Percentiles rank a stretch among this genome's conserved stretches.
phyloP scores from a whole-genome alignment of 768 basidiomycete genomes.

The Serendipita sp. region DNA sequence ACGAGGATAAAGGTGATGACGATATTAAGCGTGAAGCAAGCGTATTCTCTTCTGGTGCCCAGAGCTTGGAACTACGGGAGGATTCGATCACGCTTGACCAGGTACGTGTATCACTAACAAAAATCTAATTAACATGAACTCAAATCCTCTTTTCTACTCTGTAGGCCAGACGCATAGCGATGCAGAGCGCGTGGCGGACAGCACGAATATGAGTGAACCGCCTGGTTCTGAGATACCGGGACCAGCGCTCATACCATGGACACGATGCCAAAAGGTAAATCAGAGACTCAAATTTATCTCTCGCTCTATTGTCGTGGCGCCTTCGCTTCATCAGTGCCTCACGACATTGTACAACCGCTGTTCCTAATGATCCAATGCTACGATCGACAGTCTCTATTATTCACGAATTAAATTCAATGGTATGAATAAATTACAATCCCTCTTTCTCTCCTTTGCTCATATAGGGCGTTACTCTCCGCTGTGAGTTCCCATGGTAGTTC shows the following conservation, averaged over 20 bases:
- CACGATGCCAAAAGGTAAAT: not conserved
- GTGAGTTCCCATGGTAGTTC: no score
- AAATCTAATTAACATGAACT: not conserved
- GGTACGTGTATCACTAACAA: slow-evolving; percentile 28
- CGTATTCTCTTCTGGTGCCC: slow-evolving; percentile 26
- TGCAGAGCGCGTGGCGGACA: slow-evolving; percentile 83
- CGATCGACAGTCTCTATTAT: no score
- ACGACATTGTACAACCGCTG: not conserved
- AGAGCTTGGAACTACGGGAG: slow-evolving; percentile 62
- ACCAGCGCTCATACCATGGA: not conserved
- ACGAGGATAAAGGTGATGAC: slow-evolving; percentile 20
- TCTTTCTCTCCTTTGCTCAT: no score
- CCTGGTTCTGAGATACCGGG: no score
- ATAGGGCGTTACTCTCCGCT: no score
- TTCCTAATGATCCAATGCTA: no score
- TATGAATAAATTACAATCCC: not conserved
- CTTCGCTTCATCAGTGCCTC: not conserved
- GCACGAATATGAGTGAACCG: slow-evolving; percentile 28
- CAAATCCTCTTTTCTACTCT: not conserved
- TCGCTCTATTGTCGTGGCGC: not conserved
- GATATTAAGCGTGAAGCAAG: slow-evolving; percentile 6
- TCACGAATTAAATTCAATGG: not conserved
- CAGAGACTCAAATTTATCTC: not conserved
- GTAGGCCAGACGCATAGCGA: slow-evolving; percentile 66
- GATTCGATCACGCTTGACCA: slow-evolving; percentile 87